Evolutionary conservation across 345 rosid species (phyloP).

Genomic region (Eucalyptus erythrocorys): DNA sequence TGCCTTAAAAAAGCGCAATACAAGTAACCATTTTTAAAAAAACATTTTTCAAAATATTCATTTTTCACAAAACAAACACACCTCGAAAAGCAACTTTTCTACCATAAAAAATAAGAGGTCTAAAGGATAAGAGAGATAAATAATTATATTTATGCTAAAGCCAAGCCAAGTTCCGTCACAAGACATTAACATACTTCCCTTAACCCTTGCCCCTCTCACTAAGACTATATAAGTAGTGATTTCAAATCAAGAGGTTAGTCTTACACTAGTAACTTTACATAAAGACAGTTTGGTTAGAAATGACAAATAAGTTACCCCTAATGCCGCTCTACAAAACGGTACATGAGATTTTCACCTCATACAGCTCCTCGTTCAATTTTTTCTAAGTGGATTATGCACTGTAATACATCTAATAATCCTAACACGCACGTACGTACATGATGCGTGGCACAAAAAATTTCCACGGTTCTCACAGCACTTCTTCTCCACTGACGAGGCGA

Average conservation of each 20-base stretch:
- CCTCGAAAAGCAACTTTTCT: background rate
- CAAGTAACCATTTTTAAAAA: background rate
- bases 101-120: background rate
- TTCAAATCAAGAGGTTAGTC: fast-evolving
- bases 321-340: fast-evolving
- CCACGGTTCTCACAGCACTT: background rate
- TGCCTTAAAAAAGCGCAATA: no score
- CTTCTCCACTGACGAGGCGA: background rate
- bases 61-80: fast-evolving
- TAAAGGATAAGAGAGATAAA: background rate
- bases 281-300: no score
- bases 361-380: no score
- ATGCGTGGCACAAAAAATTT: background rate
- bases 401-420: background rate
- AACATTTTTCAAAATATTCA: background rate
- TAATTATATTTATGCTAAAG: background rate
- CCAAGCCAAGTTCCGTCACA: background rate
- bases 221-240: no score
- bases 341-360: no score
- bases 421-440: background rate
- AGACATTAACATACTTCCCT: background rate
- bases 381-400: background rate
- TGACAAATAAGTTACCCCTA: no score
- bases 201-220: no score
- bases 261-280: no score